phyloP scores from a whole-genome alignment of 306 rosid genomes.

The Herpetospermum pedunculosum region DNA sequence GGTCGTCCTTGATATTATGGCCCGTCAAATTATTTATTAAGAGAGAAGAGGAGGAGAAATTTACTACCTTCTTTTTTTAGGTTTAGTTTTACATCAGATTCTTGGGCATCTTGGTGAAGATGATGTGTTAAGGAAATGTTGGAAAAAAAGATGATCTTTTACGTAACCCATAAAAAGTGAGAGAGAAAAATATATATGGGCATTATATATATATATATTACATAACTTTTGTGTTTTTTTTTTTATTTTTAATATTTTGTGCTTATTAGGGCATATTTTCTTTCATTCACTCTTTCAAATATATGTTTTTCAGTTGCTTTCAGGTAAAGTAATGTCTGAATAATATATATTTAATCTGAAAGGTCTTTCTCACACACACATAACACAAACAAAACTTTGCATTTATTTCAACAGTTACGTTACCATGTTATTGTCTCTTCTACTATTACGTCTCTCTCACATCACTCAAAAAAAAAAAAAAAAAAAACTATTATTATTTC shows the following conservation, averaged over 20 bases:
- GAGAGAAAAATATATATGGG: background rate
- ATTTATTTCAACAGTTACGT: constrained; percentile 7
- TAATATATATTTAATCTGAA: background rate
- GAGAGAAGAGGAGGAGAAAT: background rate
- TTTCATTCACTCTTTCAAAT: constrained; percentile 4
- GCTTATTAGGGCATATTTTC: background rate
- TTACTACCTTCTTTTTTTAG: background rate
- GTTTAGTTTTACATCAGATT: background rate
- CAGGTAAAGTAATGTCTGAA: background rate
- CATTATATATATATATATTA: background rate
- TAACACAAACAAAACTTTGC: background rate
- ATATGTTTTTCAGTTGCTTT: background rate
- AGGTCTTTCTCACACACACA: background rate
- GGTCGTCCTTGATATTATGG: too few relatives aligned
- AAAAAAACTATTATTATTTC: too few relatives aligned
- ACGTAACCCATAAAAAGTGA: background rate
- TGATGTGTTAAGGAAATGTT: background rate
- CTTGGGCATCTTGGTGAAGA: background rate
- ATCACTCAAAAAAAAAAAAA: background rate
- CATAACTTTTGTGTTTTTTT: too few relatives aligned
- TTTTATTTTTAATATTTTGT: background rate
- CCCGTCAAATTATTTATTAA: background rate
- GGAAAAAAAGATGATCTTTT: background rate
- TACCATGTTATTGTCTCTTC: background rate
- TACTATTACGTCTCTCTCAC: background rate